Evolutionary conservation across 805 yeast genomes (phyloP).

Genomic region (Barnettozyma wickerhamii): DNA sequence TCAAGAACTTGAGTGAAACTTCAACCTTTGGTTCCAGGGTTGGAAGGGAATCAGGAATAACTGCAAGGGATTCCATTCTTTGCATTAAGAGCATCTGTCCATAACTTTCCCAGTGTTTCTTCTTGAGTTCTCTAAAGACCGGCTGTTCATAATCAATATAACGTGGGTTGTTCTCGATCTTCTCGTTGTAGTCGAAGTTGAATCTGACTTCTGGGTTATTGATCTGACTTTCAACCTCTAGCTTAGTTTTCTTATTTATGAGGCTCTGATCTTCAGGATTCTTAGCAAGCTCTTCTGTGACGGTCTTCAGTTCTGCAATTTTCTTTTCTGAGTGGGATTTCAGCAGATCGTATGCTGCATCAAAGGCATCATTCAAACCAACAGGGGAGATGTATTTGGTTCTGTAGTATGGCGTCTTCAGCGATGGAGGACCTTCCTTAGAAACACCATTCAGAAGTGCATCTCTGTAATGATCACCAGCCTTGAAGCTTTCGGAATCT

Average conservation of each 20-base stretch:
- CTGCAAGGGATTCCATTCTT: constrained; percentile 77
- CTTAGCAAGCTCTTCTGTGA: constrained; percentile 27
- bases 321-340: constrained; percentile 42
- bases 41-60: constrained; percentile 92
- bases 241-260: constrained; percentile 24
- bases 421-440: constrained; percentile 47
- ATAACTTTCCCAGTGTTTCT: constrained; percentile 66
- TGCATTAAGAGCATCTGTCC: constrained; percentile 83
- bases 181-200: constrained; percentile 47
- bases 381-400: constrained; percentile 61
- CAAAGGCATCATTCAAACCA: constrained; percentile 69
- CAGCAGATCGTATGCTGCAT: constrained; percentile 58
- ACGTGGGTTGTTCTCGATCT: constrained; percentile 35
- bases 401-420: constrained; percentile 39
- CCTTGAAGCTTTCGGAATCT: constrained; percentile 24
- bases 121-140: constrained; percentile 68
- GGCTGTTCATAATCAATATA: constrained; percentile 67
- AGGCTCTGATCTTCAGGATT: constrained; percentile 16
- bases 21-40: constrained; percentile 79
- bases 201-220: constrained; percentile 82
- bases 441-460: constrained; percentile 32
- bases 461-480: constrained; percentile 19
- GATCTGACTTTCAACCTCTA: constrained; percentile 59
- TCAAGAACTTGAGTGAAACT: constrained; percentile 71
- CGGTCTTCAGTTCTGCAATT: constrained; percentile 36